Percentiles rank a stretch among this genome's conserved stretches.
Conservation (phyloP, 2,329 filamentous ascomycete genomes). For the Drechmeria coniospora region DNA sequence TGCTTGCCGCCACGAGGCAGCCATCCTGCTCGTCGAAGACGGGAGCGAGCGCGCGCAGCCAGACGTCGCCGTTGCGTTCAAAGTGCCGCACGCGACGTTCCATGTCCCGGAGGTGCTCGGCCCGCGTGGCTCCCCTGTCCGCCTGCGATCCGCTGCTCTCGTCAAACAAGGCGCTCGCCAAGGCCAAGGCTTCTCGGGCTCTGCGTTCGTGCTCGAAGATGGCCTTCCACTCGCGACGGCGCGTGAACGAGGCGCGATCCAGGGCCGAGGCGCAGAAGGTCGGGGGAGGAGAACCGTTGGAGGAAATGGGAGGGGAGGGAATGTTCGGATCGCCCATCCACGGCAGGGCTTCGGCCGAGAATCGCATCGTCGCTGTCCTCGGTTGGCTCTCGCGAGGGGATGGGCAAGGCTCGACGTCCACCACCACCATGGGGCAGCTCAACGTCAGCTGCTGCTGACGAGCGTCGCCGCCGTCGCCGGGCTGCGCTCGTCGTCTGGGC, state of each 20-base stretch:
- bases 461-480: background rate
- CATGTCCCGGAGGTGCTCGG: conserved; percentile 29
- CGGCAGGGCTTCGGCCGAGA: background rate
- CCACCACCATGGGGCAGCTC: conserved; percentile 24
- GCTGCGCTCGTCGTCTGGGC: background rate
- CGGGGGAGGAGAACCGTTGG: conserved; percentile 12
- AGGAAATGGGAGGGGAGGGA: conserved; percentile 16
- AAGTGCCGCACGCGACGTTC: conserved; percentile 29
- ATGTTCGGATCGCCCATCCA: conserved; percentile 4
- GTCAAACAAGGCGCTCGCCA: conserved; percentile 11
- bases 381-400: conserved; percentile 2
- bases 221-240: conserved; percentile 19
- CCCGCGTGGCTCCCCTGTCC: conserved; percentile 20
- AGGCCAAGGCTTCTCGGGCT: conserved; percentile 7
- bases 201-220: conserved; percentile 13
- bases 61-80: conserved; percentile 30
- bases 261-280: conserved; percentile 8
- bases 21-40: conserved; percentile 28
- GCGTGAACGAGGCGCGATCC: conserved; percentile 16
- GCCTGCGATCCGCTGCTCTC: conserved; percentile 7
- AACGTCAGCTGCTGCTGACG: conserved; percentile 10
- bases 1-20: conserved; percentile 12
- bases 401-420: conserved; percentile 18
- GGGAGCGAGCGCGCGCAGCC: conserved; percentile 27
- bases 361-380: background rate